Conservation (phyloP, 2,329 filamentous ascomycete genomes). For the Aspergillus sp. region DNA sequence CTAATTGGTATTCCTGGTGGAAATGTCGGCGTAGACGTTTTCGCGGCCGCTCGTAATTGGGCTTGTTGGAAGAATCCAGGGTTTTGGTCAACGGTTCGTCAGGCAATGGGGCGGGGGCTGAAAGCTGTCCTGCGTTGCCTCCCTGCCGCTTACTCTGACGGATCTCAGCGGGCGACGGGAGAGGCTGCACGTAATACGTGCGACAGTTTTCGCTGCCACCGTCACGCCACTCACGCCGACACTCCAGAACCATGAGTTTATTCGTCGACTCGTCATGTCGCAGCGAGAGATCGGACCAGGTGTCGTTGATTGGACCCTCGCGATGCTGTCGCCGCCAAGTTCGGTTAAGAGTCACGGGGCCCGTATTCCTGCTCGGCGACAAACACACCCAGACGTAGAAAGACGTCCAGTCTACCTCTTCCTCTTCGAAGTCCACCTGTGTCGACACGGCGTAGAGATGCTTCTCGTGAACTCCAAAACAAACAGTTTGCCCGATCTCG, state of each 20-base stretch:
- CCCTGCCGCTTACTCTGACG: constrained; percentile 14
- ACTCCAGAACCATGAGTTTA: constrained; percentile 63
- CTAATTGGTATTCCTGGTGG: constrained; percentile 39
- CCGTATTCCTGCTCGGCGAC: constrained; percentile 44
- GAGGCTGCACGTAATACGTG: constrained; percentile 61
- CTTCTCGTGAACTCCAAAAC: constrained; percentile 67
- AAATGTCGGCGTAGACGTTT: constrained; percentile 40
- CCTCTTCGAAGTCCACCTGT: constrained; percentile 59
- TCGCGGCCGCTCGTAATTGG: constrained; percentile 36
- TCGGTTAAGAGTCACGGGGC: constrained; percentile 46
- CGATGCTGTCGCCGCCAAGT: constrained; percentile 66
- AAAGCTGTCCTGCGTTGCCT: constrained; percentile 10
- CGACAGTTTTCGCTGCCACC: constrained; percentile 59
- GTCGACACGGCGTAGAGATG: constrained; percentile 71
- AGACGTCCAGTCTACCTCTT: constrained; percentile 66
- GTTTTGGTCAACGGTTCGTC: constrained; percentile 32
- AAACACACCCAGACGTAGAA: constrained; percentile 69
- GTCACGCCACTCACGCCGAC: constrained; percentile 65
- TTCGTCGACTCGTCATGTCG: constrained; percentile 60
- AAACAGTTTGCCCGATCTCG: constrained; percentile 67
- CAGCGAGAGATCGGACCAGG: constrained; percentile 68
- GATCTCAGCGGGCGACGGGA: constrained; percentile 31
- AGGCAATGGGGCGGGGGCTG: constrained; percentile 17
- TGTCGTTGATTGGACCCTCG: constrained; percentile 71
- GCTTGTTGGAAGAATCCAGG: constrained; percentile 24